Base-by-base conservation (phyloP, 139 green algal species). In the Haematococcus lacustris region DNA sequence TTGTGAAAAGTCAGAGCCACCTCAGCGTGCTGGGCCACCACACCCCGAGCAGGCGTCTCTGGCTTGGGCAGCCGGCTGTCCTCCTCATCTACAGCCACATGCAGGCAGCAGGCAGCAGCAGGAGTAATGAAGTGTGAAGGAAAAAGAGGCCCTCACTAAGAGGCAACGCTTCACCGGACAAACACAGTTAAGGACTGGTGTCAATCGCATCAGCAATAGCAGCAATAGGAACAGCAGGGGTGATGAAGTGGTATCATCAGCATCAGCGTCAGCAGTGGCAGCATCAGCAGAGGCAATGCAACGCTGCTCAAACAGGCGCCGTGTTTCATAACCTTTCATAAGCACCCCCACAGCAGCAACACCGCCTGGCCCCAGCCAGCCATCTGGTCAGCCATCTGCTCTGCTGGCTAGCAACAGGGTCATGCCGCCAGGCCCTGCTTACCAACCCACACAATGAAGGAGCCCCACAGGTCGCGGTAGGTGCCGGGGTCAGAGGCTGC, bases 401-500 rank as follows among this genome's bases (percentile, higher is more conserved):
- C 47, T 57, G 47, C 47, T 57, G 47, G 13, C 47, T 57, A 57
- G 21, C 47, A 21, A 28, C 47, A 57, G 47, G 13, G 13, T 28
- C 47, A 28, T 21, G 21, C 47, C 21, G 13, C 13, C 23, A 64
- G 21, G 26, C 53, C 53, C 17, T 4, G 33, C 53, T 64, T 26
- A 64, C 53, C 53, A 26, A 64, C 21, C 53, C 53, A 64, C 23
- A 64, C 21, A 26, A 64, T 64, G 53, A 64, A 69, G 5, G 35
- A 39, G 35, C 63, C 63, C 63, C 63, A 69, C 63, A 69, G 35
- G 25, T 69, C 63, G 35, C 63, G 63, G 25, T 35, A 69, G 2
- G 63, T 51, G 9, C 17, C 35, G 2, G 34, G 63, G 17, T 69
- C 17, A 5, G 17, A 2, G 13, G 30, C 21, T 4, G 63, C 63